Evolutionary conservation across 2,329 filamentous ascomycete species (phyloP).

Genomic region (Exophiala viscosa): DNA sequence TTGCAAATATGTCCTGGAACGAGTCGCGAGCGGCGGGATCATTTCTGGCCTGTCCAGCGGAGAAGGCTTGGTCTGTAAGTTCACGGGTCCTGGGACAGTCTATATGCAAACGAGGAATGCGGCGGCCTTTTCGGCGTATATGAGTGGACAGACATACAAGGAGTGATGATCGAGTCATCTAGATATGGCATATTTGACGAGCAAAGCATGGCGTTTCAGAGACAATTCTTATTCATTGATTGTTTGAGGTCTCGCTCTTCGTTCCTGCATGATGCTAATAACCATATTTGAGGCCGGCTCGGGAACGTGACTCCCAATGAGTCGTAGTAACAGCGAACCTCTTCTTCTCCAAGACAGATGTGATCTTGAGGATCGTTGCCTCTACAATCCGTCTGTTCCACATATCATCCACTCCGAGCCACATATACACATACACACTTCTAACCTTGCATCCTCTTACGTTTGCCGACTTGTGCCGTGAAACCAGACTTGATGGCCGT

Average conservation of each 20-base stretch:
- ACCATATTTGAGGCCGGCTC: no score
- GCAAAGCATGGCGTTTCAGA: no score
- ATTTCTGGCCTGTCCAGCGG: slow-evolving; percentile 79
- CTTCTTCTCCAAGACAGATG: no score
- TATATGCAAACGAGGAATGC: slow-evolving; percentile 92
- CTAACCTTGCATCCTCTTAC: slow-evolving; percentile 87
- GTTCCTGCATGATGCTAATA: no score
- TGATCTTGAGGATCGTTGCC: neutral
- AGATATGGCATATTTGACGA: no score
- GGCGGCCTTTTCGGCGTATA: slow-evolving; percentile 53
- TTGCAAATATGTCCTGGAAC: slow-evolving; percentile 85
- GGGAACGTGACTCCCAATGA: no score
- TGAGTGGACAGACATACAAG: slow-evolving; percentile 12
- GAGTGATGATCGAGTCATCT: slow-evolving; percentile 5
- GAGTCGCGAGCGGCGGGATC: slow-evolving; percentile 84
- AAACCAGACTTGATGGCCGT: slow-evolving; percentile 99
- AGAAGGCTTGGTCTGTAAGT: slow-evolving; percentile 92
- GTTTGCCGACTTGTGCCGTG: slow-evolving; percentile 98
- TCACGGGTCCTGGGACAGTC: slow-evolving; percentile 82
- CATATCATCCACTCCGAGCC: neutral
- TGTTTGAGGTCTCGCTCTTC: neutral
- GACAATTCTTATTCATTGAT: neutral
- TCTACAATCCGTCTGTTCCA: neutral
- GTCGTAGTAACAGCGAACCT: no score
- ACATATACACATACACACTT: neutral